Base-by-base conservation (phyloP, 176 grass and related monocot species). In the Zoysia pacifica region DNA sequence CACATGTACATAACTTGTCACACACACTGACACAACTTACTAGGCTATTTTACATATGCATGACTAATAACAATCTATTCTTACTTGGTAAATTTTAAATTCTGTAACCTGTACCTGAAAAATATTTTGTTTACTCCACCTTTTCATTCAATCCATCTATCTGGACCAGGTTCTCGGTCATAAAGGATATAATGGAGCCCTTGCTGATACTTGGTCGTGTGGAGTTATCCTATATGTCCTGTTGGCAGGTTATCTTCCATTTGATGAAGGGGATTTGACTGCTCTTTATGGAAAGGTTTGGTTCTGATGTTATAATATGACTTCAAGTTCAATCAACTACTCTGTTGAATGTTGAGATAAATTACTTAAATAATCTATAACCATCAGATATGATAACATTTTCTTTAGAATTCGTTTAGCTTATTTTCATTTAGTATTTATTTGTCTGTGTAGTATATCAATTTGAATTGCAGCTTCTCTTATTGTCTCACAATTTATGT, bases 181-280 rank as follows among this genome's bases (percentile, higher is more conserved):
- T 86, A 98, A 94, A 49, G 95, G 95, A 72, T 98, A 98, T 86
- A 84, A 98, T 87, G 92, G 95, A 68, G 90, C 95, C 12, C 73
- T 98, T 91, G 95, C 95, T 81, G 95, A 98, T 91, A 91, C 86
- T 63, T 98, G 95, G 95, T 98, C 95, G 49, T 98, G 95, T 91
- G 95, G 95, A 75, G 88, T 98, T 67, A 94, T 98, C 82, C 69
- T 98, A 47, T 98, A 94, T 87, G 95, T 98, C 76, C 69, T 98
- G 56, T 83, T 94, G 86, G 92, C 95, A 36, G 95, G 95, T 76
- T 98, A 91, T 87, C 95, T 98, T 94, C 95, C 95, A 83, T 98
- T 98, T 50, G 95, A 98, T 81, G 95, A 98, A 84, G 83, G 87
- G 77, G 92, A 98, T 89, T 91, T 98, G 88, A 90, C 91, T 84